A percentile compares a stretch with the other conserved stretches of the same genome.
These are phyloP conservation scores for Arthrobotrys entomopaga DNA, from an alignment of 2,329 filamentous ascomycete genomes.

Conservation along the genomic window DNA sequence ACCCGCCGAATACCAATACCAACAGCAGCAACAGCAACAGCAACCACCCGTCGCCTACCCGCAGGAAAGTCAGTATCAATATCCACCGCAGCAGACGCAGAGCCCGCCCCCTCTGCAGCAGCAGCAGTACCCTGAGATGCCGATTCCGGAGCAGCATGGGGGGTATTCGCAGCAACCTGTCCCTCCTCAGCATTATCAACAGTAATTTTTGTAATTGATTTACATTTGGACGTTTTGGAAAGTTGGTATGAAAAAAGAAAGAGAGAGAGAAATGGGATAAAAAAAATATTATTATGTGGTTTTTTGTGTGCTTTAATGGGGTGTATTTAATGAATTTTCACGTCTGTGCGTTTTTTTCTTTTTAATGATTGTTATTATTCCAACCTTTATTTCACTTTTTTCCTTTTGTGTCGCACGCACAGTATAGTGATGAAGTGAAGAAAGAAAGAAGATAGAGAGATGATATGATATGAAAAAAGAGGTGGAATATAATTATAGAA, in stretches of 20 bases:
- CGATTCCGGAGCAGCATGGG: constrained; percentile 9
- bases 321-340: constrained; percentile 1
- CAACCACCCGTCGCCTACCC: constrained; percentile 36
- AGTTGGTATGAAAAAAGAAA: not conserved
- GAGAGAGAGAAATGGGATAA: not conserved
- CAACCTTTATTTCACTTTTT: not conserved
- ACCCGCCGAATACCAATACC: constrained; percentile 33
- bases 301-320: not conserved
- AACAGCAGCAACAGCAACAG: constrained; percentile 40
- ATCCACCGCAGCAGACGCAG: constrained; percentile 13
- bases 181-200: not conserved
- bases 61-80: constrained; percentile 7
- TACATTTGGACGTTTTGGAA: no score
- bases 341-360: not conserved
- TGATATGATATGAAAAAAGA: not conserved
- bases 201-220: not conserved
- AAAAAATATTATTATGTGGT: constrained; percentile 7
- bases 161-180: constrained; percentile 14
- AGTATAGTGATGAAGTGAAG: no score
- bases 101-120: constrained; percentile 1
- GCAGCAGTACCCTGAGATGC: constrained; percentile 33
- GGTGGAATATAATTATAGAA: not conserved
- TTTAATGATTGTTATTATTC: constrained; percentile 8
- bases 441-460: not conserved
- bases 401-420: no score